Conservation (phyloP, 305 asterid species). For the Salvia sclarea region DNA sequence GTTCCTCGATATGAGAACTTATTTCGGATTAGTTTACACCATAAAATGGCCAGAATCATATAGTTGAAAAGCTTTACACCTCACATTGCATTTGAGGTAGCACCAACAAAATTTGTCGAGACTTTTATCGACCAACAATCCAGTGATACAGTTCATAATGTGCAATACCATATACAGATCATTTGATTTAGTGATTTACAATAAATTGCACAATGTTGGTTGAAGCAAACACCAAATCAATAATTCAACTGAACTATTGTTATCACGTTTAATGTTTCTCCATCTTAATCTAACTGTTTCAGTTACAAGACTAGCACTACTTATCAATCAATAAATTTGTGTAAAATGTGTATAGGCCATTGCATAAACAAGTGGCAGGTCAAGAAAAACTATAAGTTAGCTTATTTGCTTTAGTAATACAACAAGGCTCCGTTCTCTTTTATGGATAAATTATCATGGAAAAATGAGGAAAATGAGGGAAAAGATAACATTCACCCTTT, state of each 20-base stretch:
- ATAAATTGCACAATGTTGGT: not conserved
- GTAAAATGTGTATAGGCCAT: not conserved
- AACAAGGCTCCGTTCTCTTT: no score
- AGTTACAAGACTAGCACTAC: not conserved
- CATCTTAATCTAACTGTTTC: not conserved
- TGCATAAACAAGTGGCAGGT: not conserved
- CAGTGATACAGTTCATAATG: not conserved
- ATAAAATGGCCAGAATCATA: not conserved
- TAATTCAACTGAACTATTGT: not conserved
- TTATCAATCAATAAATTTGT: not conserved
- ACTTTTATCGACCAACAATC: not conserved
- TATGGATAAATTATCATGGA: no score
- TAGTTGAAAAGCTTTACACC: not conserved
- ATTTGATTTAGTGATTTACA: not conserved
- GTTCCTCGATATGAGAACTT: not conserved
- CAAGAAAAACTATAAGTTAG: not conserved
- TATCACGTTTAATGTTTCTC: not conserved
- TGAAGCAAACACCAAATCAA: not conserved
- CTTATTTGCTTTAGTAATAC: not conserved
- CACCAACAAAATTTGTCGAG: not conserved
- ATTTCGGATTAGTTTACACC: no score
- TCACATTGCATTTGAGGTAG: slow-evolving; percentile 1
- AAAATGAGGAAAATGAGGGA: no score
- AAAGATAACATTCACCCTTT: no score
- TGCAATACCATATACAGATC: not conserved